These are phyloP conservation scores for Gossypium aridum DNA, from an alignment of 441 rosid species.

Conservation along the genomic window DNA sequence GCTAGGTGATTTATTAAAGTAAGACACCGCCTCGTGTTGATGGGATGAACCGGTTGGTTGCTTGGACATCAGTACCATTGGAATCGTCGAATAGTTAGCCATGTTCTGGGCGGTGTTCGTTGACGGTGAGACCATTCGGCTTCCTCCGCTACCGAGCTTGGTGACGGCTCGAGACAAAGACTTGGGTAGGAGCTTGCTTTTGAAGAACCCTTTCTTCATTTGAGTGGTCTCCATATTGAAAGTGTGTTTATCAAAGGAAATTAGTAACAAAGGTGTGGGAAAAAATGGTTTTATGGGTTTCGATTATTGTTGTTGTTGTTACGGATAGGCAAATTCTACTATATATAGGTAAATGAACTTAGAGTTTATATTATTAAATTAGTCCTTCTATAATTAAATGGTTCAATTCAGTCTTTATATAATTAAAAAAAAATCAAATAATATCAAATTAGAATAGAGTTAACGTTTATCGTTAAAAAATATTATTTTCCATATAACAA, in stretches of 20 bases:
- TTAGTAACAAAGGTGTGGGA: background rate
- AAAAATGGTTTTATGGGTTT: background rate
- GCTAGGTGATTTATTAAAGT: background rate
- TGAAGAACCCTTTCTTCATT: constrained; percentile 22
- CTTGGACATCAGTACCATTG: background rate
- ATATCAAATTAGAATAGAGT: too few relatives aligned
- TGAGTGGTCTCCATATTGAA: constrained; percentile 19
- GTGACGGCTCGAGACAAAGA: constrained; percentile 16
- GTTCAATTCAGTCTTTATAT: too few relatives aligned
- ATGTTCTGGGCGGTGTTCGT: background rate
- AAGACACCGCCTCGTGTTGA: background rate
- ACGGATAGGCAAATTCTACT: too few relatives aligned
- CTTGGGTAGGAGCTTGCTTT: constrained; percentile 23
- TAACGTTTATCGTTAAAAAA: too few relatives aligned
- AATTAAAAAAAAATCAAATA: too few relatives aligned
- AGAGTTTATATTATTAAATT: too few relatives aligned
- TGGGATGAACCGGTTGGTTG: background rate
- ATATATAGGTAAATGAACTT: too few relatives aligned
- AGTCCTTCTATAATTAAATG: too few relatives aligned
- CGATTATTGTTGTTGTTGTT: too few relatives aligned
- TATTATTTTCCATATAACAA: too few relatives aligned
- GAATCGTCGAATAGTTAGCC: background rate
- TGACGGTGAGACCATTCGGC: constrained; percentile 2
- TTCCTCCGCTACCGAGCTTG: background rate
- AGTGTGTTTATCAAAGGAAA: background rate